Percentiles rank a stretch among this genome's conserved stretches.
Conservation (phyloP, 768 basidiomycete species). For the Chalciporus chontae region DNA sequence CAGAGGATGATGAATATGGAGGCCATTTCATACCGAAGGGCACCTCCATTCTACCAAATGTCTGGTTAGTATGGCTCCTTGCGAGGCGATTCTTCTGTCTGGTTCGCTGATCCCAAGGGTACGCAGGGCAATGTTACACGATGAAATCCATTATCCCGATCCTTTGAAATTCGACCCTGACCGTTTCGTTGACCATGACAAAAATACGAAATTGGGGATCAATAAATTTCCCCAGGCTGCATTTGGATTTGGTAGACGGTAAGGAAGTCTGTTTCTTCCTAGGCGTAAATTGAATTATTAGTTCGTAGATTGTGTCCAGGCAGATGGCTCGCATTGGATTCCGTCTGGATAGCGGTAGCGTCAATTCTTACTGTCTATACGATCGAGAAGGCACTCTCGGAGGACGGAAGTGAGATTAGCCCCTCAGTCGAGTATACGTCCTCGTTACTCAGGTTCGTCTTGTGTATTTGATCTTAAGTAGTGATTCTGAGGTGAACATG, state of each 20-base stretch:
- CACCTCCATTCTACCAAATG: slow-evolving; percentile 43
- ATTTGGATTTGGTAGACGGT: slow-evolving; percentile 43
- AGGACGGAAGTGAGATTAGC: slow-evolving; percentile 33
- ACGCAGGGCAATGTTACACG: slow-evolving; percentile 41
- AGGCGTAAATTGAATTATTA: not conserved
- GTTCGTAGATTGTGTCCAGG: slow-evolving; percentile 42
- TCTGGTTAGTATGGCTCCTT: slow-evolving; percentile 35
- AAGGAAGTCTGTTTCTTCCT: slow-evolving; percentile 3
- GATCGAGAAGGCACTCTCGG: slow-evolving; percentile 34
- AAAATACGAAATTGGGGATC: slow-evolving; percentile 27
- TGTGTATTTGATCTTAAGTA: not conserved
- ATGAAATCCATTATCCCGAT: slow-evolving; percentile 36
- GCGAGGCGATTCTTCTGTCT: slow-evolving; percentile 7
- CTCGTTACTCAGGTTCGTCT: slow-evolving; percentile 32
- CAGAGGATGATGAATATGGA: slow-evolving; percentile 43
- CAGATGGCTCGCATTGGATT: slow-evolving; percentile 40
- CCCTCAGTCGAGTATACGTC: slow-evolving; percentile 35
- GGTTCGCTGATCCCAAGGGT: slow-evolving; percentile 14
- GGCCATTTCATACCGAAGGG: slow-evolving; percentile 45
- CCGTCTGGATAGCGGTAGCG: slow-evolving; percentile 41
- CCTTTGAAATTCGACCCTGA: slow-evolving; percentile 38
- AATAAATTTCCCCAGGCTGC: slow-evolving; percentile 36
- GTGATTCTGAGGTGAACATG: not conserved
- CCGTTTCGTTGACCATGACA: slow-evolving; percentile 30
- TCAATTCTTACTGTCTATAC: slow-evolving; percentile 38